Evolutionary conservation across 345 rosid genomes (phyloP).

Genomic region (Gossypium mustelinum): DNA sequence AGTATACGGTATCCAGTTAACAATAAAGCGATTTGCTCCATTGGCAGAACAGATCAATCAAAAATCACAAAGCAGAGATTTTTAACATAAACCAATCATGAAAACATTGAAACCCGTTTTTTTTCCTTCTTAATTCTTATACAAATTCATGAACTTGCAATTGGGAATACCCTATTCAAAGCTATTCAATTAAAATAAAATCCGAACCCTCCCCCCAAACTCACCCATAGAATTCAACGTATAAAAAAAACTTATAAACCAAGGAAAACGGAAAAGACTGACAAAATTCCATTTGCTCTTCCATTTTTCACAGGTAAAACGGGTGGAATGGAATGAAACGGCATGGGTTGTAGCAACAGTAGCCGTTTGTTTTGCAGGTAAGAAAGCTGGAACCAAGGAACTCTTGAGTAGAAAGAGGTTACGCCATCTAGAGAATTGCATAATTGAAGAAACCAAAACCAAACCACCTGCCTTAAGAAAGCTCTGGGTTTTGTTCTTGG

Average conservation of each 20-base stretch:
- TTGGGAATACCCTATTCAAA: background rate
- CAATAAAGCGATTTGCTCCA: background rate
- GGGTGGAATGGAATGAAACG: slow-evolving; percentile 55
- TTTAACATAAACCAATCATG: too few species aligned
- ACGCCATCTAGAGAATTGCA: slow-evolving; percentile 55
- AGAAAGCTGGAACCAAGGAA: slow-evolving; percentile 25
- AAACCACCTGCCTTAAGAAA: background rate
- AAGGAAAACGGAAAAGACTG: slow-evolving; percentile 15
- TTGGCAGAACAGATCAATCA: background rate
- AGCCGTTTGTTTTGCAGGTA: slow-evolving; percentile 14
- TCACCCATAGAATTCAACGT: background rate
- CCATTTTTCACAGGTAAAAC: slow-evolving; percentile 39
- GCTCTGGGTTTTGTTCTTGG: background rate
- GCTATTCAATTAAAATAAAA: background rate
- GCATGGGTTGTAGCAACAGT: slow-evolving; percentile 12
- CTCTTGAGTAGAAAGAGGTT: slow-evolving; percentile 30
- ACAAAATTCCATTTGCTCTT: slow-evolving; percentile 44
- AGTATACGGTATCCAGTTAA: too few species aligned
- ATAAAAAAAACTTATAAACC: background rate
- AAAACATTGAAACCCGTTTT: too few species aligned
- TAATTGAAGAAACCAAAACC: slow-evolving; percentile 19
- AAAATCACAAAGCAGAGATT: too few species aligned
- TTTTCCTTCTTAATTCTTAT: too few species aligned
- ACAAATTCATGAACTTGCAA: background rate
- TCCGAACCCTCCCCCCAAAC: background rate